phyloP scores from a whole-genome alignment of 176 grass and related monocot genomes.

The Musa beccarii region DNA sequence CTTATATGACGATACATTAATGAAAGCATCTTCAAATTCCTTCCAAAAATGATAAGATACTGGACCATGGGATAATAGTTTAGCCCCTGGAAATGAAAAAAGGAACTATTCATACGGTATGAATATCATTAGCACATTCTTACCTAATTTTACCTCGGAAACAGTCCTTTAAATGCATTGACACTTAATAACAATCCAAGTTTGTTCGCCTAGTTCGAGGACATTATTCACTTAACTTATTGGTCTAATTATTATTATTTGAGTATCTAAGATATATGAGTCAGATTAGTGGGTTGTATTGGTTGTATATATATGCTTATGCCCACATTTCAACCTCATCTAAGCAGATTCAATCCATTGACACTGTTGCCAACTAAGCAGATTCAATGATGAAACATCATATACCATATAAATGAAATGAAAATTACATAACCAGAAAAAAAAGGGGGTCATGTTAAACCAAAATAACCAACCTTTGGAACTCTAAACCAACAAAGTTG shows the following conservation, averaged over 20 bases:
- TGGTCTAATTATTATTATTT: no score
- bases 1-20: background rate
- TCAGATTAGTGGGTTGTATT: no score
- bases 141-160: no score
- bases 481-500: slow-evolving; percentile 91
- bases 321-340: no score
- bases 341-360: no score
- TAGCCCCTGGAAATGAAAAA: background rate
- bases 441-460: background rate
- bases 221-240: no score
- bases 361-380: background rate
- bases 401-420: background rate
- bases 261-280: no score
- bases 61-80: background rate
- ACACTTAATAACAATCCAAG: no score
- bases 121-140: no score
- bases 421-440: background rate
- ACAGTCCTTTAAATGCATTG: no score
- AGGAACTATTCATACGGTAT: background rate
- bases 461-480: slow-evolving; percentile 52
- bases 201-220: no score
- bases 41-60: background rate
- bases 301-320: no score
- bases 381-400: background rate
- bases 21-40: background rate